Conservation (phyloP, 1,139 yeast genomes). For the Geotrichum europaeum region DNA sequence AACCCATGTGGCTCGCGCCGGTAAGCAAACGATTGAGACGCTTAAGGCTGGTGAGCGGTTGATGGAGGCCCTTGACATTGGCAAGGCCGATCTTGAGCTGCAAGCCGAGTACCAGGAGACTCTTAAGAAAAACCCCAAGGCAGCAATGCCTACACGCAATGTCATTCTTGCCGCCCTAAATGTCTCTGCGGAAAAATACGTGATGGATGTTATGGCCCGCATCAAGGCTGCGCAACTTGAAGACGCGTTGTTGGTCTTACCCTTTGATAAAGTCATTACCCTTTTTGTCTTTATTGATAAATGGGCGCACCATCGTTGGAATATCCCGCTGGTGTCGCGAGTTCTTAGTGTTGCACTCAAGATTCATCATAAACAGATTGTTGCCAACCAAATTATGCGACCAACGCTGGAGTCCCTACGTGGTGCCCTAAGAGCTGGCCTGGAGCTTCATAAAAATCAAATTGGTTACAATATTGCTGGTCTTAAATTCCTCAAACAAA, state of each 20-base stretch:
- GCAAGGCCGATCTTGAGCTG: conserved; percentile 63
- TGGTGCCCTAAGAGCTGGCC: conserved; percentile 36
- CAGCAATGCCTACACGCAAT: conserved; percentile 62
- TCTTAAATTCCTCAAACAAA: conserved; percentile 60
- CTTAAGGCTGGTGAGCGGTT: conserved; percentile 91
- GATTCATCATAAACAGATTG: conserved; percentile 65
- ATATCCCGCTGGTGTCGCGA: conserved; percentile 62
- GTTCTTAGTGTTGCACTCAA: conserved; percentile 68
- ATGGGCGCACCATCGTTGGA: conserved; percentile 56
- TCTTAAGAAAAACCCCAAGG: conserved; percentile 38
- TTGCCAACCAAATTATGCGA: conserved; percentile 36
- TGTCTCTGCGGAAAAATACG: conserved; percentile 70
- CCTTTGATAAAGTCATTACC: conserved; percentile 75
- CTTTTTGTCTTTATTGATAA: conserved; percentile 66
- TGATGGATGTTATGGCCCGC: conserved; percentile 59
- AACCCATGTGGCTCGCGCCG: conserved; percentile 62
- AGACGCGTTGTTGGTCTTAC: conserved; percentile 84
- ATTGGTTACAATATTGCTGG: conserved; percentile 90
- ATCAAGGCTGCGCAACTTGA: conserved; percentile 83
- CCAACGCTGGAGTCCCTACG: conserved; percentile 36
- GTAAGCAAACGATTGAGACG: conserved; percentile 82
- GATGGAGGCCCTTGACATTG: conserved; percentile 88
- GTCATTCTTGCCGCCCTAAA: conserved; percentile 66
- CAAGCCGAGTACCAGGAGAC: conserved; percentile 46
- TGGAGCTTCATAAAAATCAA: conserved; percentile 48